Base-by-base conservation (phyloP, 768 basidiomycete species). In the Boletus rubroflammeus region DNA sequence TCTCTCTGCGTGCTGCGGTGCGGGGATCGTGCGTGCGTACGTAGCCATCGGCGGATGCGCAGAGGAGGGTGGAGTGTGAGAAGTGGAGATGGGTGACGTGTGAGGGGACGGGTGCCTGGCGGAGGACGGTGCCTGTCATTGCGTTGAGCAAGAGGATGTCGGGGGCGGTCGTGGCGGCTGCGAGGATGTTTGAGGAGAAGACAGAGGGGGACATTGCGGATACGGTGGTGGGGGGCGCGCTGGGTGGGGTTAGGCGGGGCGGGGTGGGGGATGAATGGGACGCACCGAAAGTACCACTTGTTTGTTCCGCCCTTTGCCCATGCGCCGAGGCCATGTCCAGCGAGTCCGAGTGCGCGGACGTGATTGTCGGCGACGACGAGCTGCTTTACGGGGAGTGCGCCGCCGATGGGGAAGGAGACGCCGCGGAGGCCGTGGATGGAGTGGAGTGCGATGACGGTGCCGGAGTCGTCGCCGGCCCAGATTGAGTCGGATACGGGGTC, bases 401-500 rank as follows among this genome's bases (percentile, higher is more conserved):
- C 83, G 11, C 89, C 88, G 32, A 88, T 85, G 26, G 79, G 85
- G 66, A 88, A 93, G 21, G 79, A 80, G 32, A 90, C 86, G 3
- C 89, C 88, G 47, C 84, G 82, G 46, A 81, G 65, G 15, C 84
- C 86, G 45, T 77, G 78, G 29, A 79, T 68, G 39, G 83, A 78
- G 72, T 90, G 84, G 66, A 85, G 81, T 1, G 88, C 86, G 38
- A 78, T 68, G 56, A 97, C 79, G 53, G 75, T 75, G 3, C 96
- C 95, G 28, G 81, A 72, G 53, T 84, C 82, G 9, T 81, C 78
- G 29, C 94, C 95, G 44, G 86, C 76, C 93, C 94, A 97, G 34
- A 99, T 74, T 6, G 87, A 82, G 69, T 98, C 94, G 0, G 92
- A 90, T 21, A 89, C 85, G 8, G 93, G 88, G 71, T 99, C 96